phyloP scores from a whole-genome alignment of 345 rosid species.

The Acer saccharum region DNA sequence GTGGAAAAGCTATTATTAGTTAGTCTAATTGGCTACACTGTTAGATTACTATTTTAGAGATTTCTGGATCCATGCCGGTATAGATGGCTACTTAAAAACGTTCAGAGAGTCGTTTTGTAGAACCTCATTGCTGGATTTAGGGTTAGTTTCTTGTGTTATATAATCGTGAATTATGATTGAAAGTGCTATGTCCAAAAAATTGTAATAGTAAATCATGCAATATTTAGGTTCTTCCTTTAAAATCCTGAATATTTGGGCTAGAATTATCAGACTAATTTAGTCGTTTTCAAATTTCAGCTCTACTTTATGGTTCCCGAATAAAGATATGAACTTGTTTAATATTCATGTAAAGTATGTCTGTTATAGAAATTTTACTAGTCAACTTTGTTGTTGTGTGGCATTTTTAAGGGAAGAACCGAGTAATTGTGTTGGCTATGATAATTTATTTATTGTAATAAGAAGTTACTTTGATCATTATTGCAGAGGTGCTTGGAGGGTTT shows the following conservation, averaged over 20 bases:
- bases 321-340: slow-evolving; percentile 18
- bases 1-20: background rate
- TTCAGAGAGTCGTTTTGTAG: background rate
- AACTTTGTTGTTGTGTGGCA: background rate
- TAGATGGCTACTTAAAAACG: background rate
- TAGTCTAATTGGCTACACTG: slow-evolving; percentile 8
- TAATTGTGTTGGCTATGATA: slow-evolving; percentile 7
- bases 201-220: slow-evolving; percentile 2
- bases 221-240: slow-evolving; percentile 4
- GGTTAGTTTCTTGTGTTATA: background rate
- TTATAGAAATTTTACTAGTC: background rate
- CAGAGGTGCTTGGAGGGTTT: slow-evolving; percentile 92
- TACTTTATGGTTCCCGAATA: slow-evolving; percentile 11
- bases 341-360: background rate
- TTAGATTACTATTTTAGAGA: slow-evolving; percentile 3
- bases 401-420: background rate
- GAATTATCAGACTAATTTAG: background rate
- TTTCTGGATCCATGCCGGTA: background rate
- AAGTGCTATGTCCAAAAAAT: slow-evolving; percentile 7
- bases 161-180: background rate
- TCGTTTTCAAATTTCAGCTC: background rate
- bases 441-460: slow-evolving; percentile 11
- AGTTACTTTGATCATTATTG: slow-evolving; percentile 26
- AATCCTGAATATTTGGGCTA: background rate
- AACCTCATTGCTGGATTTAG: slow-evolving; percentile 4